A percentile compares a stretch with the other conserved stretches of the same genome.
Conservation (phyloP, 257 asterid genomes). For the Nicotiana tomentosiformis region DNA sequence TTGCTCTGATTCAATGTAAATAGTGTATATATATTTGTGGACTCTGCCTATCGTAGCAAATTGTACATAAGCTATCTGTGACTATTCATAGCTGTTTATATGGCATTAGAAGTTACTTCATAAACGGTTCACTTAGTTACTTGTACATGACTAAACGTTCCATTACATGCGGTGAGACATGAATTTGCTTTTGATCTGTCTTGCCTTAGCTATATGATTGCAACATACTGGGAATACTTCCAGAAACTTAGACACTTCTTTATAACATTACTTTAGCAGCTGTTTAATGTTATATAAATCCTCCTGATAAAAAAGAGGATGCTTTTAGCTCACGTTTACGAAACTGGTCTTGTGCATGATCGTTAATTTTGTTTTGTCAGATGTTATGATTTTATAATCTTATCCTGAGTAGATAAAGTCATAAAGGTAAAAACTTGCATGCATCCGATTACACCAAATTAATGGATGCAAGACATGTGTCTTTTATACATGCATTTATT, state of each 20-base stretch:
- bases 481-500: background rate
- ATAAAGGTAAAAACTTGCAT: too few relatives aligned
- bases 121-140: background rate
- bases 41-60: background rate
- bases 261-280: background rate
- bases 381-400: background rate
- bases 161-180: background rate
- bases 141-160: background rate
- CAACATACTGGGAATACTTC: background rate
- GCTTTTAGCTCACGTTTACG: background rate
- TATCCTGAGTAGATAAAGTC: background rate
- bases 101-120: background rate
- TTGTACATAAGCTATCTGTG: background rate
- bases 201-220: background rate
- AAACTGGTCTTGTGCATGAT: background rate
- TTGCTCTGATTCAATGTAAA: slow-evolving; percentile 15
- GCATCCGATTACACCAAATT: too few relatives aligned
- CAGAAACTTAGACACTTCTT: background rate
- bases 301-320: background rate
- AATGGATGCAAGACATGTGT: too few relatives aligned
- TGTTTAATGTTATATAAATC: background rate
- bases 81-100: background rate
- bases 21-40: slow-evolving; percentile 8
- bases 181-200: background rate
- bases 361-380: background rate